phyloP scores from a whole-genome alignment of 169 alveolate species.

The Theileria equi region DNA sequence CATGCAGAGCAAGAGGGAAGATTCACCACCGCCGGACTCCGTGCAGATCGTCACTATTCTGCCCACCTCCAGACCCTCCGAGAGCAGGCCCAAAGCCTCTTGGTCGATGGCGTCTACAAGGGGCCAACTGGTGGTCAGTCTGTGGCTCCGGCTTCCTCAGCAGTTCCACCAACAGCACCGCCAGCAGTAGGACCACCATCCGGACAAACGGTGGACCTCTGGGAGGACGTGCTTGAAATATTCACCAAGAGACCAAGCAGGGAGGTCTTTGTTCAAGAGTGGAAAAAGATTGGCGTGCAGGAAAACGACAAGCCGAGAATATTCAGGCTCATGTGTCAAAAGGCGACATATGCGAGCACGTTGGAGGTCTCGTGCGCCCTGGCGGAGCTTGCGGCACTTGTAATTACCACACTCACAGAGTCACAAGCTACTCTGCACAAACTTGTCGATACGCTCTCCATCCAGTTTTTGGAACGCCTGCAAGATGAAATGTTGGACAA shows the following conservation, averaged over 20 bases:
- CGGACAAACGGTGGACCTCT: background rate
- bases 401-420: background rate
- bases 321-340: background rate
- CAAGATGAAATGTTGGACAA: slow-evolving; percentile 53
- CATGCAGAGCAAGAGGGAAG: slow-evolving; percentile 85
- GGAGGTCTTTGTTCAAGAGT: slow-evolving; percentile 24
- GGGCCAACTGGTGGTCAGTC: background rate
- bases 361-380: background rate
- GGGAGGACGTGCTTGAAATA: too few species aligned
- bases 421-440: too few species aligned
- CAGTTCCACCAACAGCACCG: background rate
- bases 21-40: slow-evolving; percentile 79
- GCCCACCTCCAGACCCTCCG: slow-evolving; percentile 18
- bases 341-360: background rate
- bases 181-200: too few species aligned
- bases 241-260: too few species aligned
- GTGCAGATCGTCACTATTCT: slow-evolving; percentile 42
- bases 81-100: slow-evolving; percentile 21
- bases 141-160: background rate
- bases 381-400: background rate
- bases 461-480: slow-evolving; percentile 22
- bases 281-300: too few species aligned
- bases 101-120: slow-evolving; percentile 41
- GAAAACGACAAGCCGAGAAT: too few species aligned
- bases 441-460: too few species aligned